Conservation (phyloP, 2,329 filamentous ascomycete genomes). For the Diaporthe vexans region DNA sequence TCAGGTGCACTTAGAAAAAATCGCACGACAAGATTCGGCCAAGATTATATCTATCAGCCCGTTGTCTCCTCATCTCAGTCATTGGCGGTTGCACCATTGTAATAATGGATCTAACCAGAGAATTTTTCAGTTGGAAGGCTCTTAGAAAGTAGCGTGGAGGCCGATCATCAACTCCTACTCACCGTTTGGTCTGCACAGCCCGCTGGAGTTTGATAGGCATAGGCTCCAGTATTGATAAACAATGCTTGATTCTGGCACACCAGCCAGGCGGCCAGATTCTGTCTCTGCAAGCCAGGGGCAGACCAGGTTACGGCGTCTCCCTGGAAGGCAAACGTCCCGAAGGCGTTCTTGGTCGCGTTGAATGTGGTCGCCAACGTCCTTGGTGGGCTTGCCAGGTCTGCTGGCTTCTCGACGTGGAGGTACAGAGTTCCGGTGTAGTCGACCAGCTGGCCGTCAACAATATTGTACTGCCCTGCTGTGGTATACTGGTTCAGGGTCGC, state of each 20-base stretch:
- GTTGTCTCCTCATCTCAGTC: background rate
- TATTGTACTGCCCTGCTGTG: slow-evolving; percentile 70
- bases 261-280: slow-evolving; percentile 71
- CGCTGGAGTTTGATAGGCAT: slow-evolving; percentile 68
- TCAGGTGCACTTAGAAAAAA: background rate
- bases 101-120: slow-evolving; percentile 57
- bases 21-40: background rate
- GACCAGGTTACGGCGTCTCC: slow-evolving; percentile 72
- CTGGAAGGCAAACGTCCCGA: slow-evolving; percentile 69
- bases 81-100: slow-evolving; percentile 51
- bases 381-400: slow-evolving; percentile 56
- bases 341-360: slow-evolving; percentile 63
- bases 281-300: slow-evolving; percentile 60
- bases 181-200: slow-evolving; percentile 73
- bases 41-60: background rate
- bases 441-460: slow-evolving; percentile 68
- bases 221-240: slow-evolving; percentile 72
- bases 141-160: background rate
- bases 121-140: slow-evolving; percentile 23
- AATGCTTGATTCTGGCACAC: slow-evolving; percentile 66
- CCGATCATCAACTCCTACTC: slow-evolving; percentile 46
- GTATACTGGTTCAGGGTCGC: slow-evolving; percentile 66
- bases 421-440: slow-evolving; percentile 58
- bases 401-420: slow-evolving; percentile 62
- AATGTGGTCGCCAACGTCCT: slow-evolving; percentile 66